Base-by-base conservation (phyloP, 441 rosid species). In the Populus tomentosa region DNA sequence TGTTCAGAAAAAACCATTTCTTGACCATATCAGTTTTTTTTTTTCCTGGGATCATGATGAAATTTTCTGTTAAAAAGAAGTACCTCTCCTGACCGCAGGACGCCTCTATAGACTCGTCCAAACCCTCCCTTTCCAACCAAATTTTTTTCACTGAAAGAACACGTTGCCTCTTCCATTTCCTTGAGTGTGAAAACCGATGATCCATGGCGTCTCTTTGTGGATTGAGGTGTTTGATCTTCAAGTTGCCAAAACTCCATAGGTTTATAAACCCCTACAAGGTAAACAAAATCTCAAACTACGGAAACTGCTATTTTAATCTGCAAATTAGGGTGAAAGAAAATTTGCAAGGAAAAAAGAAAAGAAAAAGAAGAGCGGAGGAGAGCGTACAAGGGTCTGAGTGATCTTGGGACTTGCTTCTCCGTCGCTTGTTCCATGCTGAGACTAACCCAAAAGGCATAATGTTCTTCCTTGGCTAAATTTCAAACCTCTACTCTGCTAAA, bases 161-260 rank as follows among this genome's bases (percentile, higher is more conserved):
- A 78, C 50, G 99, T 91, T 35, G 98, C 98, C 79, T 88, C 92
- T 77, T 92, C 94, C 98, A 95, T 93, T 83, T 93, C 98, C 88
- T 78, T 92, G 84, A 95, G 90, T 42, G 94, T 95, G 80, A 89
- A 95, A 76, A 95, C 96, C 9, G 92, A 84, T 30, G 95, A 95
- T 67, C 84, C 97, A 68, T 81, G 90, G 62, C 61, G 87, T 74
- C 87, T 81, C 84, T 90, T 92, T 40, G 88, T 73, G 64, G 90
- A 80, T 72, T 79, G 89, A 72, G 82, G 75, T 16, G 82, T 73
- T 82, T 84, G 89, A 74, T 90, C 94, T 81, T 91, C 92, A 10
- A 89, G 85, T 78, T 90, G 82, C 98, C 95, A 93, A 80, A 85
- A 78, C 83, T 89, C 94, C 23, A 80, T 91, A 67, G 94, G 87